phyloP scores from a whole-genome alignment of 2,329 filamentous ascomycete species.

The Hypoxylon sp. region DNA sequence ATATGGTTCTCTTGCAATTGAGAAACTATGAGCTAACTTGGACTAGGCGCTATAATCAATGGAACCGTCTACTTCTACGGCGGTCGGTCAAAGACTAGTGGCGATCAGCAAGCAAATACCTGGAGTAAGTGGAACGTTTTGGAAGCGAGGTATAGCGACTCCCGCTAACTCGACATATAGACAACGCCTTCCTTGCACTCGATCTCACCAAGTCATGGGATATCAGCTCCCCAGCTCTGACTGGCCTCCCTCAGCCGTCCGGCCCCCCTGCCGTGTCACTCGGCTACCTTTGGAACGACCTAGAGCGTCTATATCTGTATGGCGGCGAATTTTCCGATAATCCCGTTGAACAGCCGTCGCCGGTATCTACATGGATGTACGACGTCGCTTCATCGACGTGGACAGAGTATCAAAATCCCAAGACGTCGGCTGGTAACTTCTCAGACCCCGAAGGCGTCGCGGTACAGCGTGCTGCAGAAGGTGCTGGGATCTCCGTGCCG shows the following conservation, averaged over 20 bases:
- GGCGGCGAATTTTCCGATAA: slow-evolving; percentile 80
- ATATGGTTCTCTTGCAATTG: background rate
- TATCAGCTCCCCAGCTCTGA: slow-evolving; percentile 72
- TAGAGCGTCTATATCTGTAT: slow-evolving; percentile 78
- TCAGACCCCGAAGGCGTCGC: slow-evolving; percentile 68
- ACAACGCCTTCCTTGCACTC: slow-evolving; percentile 80
- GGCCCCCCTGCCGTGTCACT: slow-evolving; percentile 80
- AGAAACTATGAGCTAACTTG: slow-evolving; percentile 35
- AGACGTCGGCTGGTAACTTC: slow-evolving; percentile 74
- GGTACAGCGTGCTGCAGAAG: slow-evolving; percentile 80
- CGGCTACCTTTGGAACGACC: slow-evolving; percentile 83
- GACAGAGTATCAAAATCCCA: slow-evolving; percentile 73
- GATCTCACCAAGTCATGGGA: slow-evolving; percentile 82
- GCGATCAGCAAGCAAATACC: slow-evolving; percentile 72
- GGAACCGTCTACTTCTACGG: slow-evolving; percentile 84
- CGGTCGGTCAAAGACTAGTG: slow-evolving; percentile 72
- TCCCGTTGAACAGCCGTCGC: slow-evolving; percentile 68
- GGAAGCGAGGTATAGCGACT: slow-evolving; percentile 2
- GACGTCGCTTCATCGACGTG: slow-evolving; percentile 71
- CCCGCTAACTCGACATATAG: slow-evolving; percentile 54
- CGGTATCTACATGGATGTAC: slow-evolving; percentile 79
- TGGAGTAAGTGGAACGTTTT: slow-evolving; percentile 72
- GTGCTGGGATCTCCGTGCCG: slow-evolving; percentile 78
- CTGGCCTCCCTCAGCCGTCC: slow-evolving; percentile 73
- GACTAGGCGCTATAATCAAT: slow-evolving; percentile 74